phyloP scores from a whole-genome alignment of 768 basidiomycete genomes.

The Boletus pseudopeckii region DNA sequence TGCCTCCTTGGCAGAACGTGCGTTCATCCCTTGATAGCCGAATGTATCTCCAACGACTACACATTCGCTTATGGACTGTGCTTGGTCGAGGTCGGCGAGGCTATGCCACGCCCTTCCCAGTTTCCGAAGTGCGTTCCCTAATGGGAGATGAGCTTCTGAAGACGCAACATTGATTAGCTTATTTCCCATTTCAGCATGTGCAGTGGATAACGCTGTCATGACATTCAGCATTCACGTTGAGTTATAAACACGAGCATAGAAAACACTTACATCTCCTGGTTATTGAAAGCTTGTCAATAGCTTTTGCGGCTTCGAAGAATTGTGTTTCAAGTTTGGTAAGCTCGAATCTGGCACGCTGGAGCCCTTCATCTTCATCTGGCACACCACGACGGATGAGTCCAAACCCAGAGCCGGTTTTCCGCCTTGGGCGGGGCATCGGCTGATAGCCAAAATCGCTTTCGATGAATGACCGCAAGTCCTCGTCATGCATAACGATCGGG shows the following conservation, averaged over 20 bases:
- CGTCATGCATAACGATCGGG: constrained; percentile 81
- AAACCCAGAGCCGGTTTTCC: constrained; percentile 72
- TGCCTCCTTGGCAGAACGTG: constrained; percentile 95
- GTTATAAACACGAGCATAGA: not conserved
- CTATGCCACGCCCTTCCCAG: constrained; percentile 85
- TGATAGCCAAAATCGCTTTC: constrained; percentile 98
- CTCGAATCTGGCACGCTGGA: constrained; percentile 87
- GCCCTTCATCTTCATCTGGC: constrained; percentile 92
- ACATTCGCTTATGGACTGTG: constrained; percentile 91
- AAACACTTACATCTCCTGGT: constrained; percentile 65
- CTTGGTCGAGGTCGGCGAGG: constrained; percentile 83
- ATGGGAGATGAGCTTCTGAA: constrained; percentile 80
- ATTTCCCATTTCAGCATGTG: constrained; percentile 90
- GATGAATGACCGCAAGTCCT: constrained; percentile 91
- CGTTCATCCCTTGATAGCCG: constrained; percentile 95
- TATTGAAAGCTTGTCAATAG: constrained; percentile 81
- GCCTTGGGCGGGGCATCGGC: constrained; percentile 70
- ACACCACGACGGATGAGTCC: constrained; percentile 74
- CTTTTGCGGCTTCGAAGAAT: constrained; percentile 90
- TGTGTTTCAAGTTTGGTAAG: constrained; percentile 88
- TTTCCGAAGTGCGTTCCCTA: constrained; percentile 82
- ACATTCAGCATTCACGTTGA: not conserved
- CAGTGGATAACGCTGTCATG: constrained; percentile 63
- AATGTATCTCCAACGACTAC: constrained; percentile 94
- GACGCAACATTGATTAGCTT: constrained; percentile 86